Evolutionary conservation across 305 asterid genomes (phyloP), one percentile per base, ranked within the genome.

Genomic region (Petunia hybrid): DNA sequence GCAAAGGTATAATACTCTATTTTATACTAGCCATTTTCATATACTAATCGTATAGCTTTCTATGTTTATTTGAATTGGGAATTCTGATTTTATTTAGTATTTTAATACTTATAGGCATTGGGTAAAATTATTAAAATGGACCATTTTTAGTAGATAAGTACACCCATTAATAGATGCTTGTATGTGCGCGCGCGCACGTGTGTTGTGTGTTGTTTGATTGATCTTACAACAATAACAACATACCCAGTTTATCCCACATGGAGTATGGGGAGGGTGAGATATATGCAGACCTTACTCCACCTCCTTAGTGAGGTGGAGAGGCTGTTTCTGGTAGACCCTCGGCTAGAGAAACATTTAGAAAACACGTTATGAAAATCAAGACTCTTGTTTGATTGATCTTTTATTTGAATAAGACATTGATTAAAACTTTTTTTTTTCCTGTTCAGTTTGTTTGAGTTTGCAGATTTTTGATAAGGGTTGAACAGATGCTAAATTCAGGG

Each of bases 391-490:
- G 60, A 3, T 12, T 31, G 13, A 71, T 71, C 62, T 71, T 71
- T 12, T 48, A 8, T 45, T 35, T 36, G 63, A 13, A 73, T 13
- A 73, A 5, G 46, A 35, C 6, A 73, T 2, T 73, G 35, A 51
- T 73, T 42, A 51, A 68, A 73, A 51, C 10, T 62, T 73, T 51
- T 73, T 35, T 31, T 22, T 13, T 73, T 22, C 31, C 31, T 73
- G 36, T 73, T 73, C 45, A 48, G 36, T 35, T 10, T 70, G 31
- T 46, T 70, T 41, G 4, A 73, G 36, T 51, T 73, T 51, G 22
- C 14, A 73, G 45, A 51, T 51, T 35, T 73, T 6, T 7, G 78
- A 51, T 13, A 73, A 16, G 12, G 36, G 8, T 51, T 73, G 78
- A 4, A 36, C 5, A 73, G 45, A 73, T 51, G 36, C 1, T 51